These are phyloP conservation scores for Mimosa pudica DNA, from an alignment of 306 rosid species.

Conservation along the genomic window DNA sequence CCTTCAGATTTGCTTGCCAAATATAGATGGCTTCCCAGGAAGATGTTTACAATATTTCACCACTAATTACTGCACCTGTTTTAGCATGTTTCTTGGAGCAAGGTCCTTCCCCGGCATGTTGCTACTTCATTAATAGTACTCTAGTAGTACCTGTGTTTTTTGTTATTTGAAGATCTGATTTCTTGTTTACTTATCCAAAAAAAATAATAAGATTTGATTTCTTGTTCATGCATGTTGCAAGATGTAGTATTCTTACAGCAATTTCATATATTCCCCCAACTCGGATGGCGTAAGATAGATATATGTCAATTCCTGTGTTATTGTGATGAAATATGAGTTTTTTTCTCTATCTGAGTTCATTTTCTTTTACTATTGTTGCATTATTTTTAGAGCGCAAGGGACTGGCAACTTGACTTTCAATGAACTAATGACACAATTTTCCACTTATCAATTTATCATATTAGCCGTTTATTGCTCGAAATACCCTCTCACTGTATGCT, in stretches of 20 bases:
- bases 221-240: not conserved
- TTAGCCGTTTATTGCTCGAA: too few species aligned
- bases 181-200: not conserved
- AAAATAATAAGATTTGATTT: not conserved
- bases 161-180: not conserved
- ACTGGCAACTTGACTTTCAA: too few species aligned
- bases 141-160: not conserved
- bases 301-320: not conserved
- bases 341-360: not conserved
- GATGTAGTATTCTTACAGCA: not conserved
- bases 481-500: too few species aligned
- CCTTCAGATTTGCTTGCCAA: not conserved
- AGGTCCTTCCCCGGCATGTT: not conserved
- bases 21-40: slow-evolving; percentile 12
- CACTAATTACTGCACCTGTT: not conserved
- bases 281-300: not conserved
- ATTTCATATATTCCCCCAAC: not conserved
- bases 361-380: not conserved
- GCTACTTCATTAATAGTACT: not conserved
- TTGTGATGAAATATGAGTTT: not conserved
- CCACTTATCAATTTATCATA: too few species aligned
- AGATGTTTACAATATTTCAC: not conserved
- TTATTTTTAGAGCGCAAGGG: not conserved
- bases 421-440: too few species aligned
- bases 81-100: not conserved